Evolutionary conservation across 306 rosid species (phyloP), one percentile per base, ranked within the genome.

Genomic region (Nissolia schottii): DNA sequence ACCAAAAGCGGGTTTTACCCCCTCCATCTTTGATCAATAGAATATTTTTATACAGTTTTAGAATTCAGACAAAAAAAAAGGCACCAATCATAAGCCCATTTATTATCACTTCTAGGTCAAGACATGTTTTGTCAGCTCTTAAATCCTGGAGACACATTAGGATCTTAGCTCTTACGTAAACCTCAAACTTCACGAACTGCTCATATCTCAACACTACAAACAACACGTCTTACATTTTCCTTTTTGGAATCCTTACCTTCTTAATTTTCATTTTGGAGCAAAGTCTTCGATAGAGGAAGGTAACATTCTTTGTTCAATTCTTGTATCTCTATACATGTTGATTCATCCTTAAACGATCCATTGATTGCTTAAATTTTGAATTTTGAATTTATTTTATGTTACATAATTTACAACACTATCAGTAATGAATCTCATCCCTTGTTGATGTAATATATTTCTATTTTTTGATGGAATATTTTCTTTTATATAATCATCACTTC

Each of bases 141-240:
- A n/a, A n/a, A n/a, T n/a, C n/a, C n/a, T n/a, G n/a, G n/a, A n/a
- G n/a, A n/a, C n/a, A n/a, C n/a, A n/a, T n/a, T n/a, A 62, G 53
- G 25, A 70, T 77, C 72, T 57, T 51, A 70, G 8, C 45, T 63
- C 43, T 9, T 51, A 32, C 40, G 38, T 28, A 29, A 55, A 32
- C 82, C 54, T 71, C 73, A 53, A 70, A 64, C 68, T 64, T 71
- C 48, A 34, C 69, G 7, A 71, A 78, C 46, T 64, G 34, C 24
- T 78, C 28, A 24, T 20, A n/a, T 50, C 57, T 5, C 19, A 50
- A 20, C 57, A 50, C 68, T 55, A 64, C 54, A 41, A 11, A 32
- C 16, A 56, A 54, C 23, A 49, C 20, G 27, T 78, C 51, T 29
- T 13, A 11, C 31, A 1, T 34, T 64, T 48, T 10, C 22, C 56